Conservation (phyloP, 2,329 filamentous ascomycete genomes). For the Nigrospora oryzae region DNA sequence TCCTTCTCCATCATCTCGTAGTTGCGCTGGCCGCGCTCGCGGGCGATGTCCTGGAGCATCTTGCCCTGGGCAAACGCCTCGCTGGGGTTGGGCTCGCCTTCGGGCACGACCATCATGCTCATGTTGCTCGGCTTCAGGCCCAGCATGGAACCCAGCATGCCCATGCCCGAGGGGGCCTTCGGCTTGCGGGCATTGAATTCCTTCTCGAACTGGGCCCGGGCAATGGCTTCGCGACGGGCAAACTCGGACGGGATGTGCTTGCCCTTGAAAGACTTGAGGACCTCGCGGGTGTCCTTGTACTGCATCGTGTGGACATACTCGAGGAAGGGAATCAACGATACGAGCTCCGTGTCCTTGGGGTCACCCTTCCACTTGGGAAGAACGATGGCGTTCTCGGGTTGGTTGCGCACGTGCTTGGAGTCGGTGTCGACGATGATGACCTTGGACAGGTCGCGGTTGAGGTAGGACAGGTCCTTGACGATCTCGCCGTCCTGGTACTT, state of each 20-base stretch:
- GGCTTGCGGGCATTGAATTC: slow-evolving; percentile 62
- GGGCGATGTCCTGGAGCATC: slow-evolving; percentile 91
- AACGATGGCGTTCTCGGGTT: slow-evolving; percentile 95
- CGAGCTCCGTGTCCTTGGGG: slow-evolving; percentile 73
- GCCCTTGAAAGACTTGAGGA: slow-evolving; percentile 82
- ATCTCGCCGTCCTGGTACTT: slow-evolving; percentile 94
- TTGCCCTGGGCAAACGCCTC: slow-evolving; percentile 87
- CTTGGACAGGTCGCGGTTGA: slow-evolving; percentile 93
- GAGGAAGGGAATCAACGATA: slow-evolving; percentile 88
- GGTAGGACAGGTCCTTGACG: slow-evolving; percentile 96
- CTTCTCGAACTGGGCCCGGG: slow-evolving; percentile 77
- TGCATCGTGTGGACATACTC: slow-evolving; percentile 96
- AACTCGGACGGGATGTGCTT: slow-evolving; percentile 88
- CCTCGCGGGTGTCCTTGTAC: slow-evolving; percentile 75
- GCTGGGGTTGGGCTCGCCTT: slow-evolving; percentile 61
- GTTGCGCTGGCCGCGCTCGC: slow-evolving; percentile 82
- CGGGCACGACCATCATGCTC: slow-evolving; percentile 49
- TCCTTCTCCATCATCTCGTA: slow-evolving; percentile 86
- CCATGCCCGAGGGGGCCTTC: slow-evolving; percentile 55
- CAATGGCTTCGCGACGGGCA: slow-evolving; percentile 74
- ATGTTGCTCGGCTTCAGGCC: slow-evolving; percentile 67
- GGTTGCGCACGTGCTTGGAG: slow-evolving; percentile 69
- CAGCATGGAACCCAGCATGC: slow-evolving; percentile 61
- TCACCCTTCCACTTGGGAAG: slow-evolving; percentile 86
- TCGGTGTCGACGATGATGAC: slow-evolving; percentile 92